Evolutionary conservation across 2,329 filamentous ascomycete genomes (phyloP).

Genomic region (Fusarium sp.): DNA sequence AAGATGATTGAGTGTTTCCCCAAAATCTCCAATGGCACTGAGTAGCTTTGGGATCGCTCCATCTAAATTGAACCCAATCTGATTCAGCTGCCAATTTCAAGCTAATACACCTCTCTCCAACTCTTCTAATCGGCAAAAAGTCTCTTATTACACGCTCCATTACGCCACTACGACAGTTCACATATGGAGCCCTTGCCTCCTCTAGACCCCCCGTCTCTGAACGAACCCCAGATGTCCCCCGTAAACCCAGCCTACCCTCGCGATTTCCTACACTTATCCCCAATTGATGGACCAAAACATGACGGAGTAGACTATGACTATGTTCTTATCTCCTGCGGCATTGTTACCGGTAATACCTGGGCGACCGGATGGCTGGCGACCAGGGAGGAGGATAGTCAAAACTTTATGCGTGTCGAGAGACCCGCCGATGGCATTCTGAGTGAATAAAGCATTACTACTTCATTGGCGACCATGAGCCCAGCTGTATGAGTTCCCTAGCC

Average conservation of each 20-base stretch:
- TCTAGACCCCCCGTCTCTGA: neutral
- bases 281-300: neutral
- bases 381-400: neutral
- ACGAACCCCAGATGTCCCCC: neutral
- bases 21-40: no score
- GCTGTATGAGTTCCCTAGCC: neutral
- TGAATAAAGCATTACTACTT: neutral
- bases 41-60: no score
- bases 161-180: neutral
- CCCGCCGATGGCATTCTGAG: neutral
- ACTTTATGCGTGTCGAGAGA: neutral
- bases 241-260: neutral
- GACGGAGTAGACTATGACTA: neutral
- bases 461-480: neutral
- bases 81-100: no score
- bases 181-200: neutral
- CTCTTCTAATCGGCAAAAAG: neutral
- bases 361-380: neutral
- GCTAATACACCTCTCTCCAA: no score
- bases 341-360: neutral
- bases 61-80: no score
- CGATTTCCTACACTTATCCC: neutral
- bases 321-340: neutral
- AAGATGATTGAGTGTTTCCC: no score
- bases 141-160: neutral